Percentiles rank a stretch among this genome's conserved stretches.
phyloP scores from a whole-genome alignment of 768 basidiomycete species.

The Pleurotus sapidus region DNA sequence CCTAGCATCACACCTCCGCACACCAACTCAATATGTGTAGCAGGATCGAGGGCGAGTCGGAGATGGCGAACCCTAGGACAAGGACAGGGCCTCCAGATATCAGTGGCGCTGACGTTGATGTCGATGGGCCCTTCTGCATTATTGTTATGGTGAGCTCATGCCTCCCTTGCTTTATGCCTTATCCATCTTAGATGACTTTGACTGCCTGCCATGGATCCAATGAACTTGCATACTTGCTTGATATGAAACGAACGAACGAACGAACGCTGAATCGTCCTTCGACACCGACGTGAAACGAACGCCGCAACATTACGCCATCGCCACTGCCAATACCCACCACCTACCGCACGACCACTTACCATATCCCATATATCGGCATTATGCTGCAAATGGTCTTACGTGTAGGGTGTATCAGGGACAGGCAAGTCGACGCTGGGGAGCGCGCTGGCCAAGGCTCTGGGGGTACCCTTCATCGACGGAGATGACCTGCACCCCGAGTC shows the following conservation, averaged over 20 bases:
- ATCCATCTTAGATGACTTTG: no score
- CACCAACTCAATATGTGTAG: background rate
- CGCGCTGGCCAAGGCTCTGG: conserved; percentile 56
- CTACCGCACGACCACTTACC: background rate
- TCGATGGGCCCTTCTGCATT: background rate
- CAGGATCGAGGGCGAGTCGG: background rate
- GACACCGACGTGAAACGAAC: no score
- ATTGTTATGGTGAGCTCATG: background rate
- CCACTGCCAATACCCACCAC: no score
- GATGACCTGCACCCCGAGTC: conserved; percentile 81
- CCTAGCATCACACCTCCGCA: background rate
- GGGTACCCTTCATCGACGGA: conserved; percentile 83
- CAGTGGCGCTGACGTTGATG: background rate
- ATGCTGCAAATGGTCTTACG: background rate
- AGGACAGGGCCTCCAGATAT: background rate
- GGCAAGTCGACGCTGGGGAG: conserved; percentile 71
- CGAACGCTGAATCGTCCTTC: no score
- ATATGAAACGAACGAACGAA: no score
- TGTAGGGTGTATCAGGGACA: conserved; percentile 70
- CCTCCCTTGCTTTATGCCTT: no score
- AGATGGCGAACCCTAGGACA: background rate
- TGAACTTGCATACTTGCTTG: no score
- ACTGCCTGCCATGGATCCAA: no score
- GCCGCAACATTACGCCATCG: no score
- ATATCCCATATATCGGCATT: background rate